phyloP scores from a whole-genome alignment of 352 stramenopile species.

The Pythium periplocum region DNA sequence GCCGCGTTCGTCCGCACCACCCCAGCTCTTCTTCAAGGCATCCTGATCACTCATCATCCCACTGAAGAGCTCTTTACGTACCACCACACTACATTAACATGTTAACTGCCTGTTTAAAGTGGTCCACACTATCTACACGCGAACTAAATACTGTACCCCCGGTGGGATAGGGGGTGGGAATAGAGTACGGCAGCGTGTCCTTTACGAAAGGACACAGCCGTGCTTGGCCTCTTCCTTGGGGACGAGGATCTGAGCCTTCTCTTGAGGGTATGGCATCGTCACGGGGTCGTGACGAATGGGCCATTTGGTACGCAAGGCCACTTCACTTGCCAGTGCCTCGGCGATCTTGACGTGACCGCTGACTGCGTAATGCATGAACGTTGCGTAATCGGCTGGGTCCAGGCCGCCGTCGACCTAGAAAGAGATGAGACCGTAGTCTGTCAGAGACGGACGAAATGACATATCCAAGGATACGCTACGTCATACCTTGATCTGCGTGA shows the following conservation, averaged over 20 bases:
- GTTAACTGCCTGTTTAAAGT: too few species aligned
- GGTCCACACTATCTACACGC: too few species aligned
- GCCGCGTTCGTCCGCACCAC: too few species aligned
- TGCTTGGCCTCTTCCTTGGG: constrained; percentile 49
- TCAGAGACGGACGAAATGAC: too few species aligned
- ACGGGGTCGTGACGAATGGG: constrained; percentile 33
- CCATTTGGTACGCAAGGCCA: constrained; percentile 65
- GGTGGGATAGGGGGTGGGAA: too few species aligned
- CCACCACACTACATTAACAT: too few species aligned
- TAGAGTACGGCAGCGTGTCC: background rate
- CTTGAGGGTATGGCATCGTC: constrained; percentile 77
- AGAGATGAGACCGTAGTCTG: background rate
- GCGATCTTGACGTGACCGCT: constrained; percentile 84
- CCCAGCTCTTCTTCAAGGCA: too few species aligned
- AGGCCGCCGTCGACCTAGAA: constrained; percentile 61
- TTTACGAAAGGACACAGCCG: constrained; percentile 30
- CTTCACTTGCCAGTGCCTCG: constrained; percentile 60
- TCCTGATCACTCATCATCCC: too few species aligned
- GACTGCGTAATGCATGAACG: constrained; percentile 79
- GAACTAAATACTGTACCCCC: too few species aligned
- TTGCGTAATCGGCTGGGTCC: constrained; percentile 62
- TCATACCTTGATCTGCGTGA: constrained; percentile 69
- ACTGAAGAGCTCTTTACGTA: too few species aligned
- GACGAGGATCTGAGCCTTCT: constrained; percentile 72
- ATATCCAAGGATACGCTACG: background rate